Base-by-base conservation (phyloP, 257 asterid species). In the Avicennia marina region DNA sequence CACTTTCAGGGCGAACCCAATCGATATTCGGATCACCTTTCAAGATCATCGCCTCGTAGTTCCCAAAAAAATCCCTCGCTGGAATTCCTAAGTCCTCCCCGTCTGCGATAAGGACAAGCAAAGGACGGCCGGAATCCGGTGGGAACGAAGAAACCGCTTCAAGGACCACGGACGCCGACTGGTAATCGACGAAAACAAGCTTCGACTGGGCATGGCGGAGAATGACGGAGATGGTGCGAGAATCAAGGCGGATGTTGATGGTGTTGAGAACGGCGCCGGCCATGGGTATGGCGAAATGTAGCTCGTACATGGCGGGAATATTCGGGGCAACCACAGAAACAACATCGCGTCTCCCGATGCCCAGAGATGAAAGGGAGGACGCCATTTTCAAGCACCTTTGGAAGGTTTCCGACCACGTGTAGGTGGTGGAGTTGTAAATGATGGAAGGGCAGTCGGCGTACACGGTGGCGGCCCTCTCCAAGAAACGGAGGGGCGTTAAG, bases 71-170 rank as follows among this genome's bases (percentile, higher is more conserved):
- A 32, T 82, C 95, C 60, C 94, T 84, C 0, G 42, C 81, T 0
- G 66, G 45, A 10, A 56, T 42, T 83, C 50, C 77, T 86, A 0
- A 78, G 62, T 67, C 26, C 74, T 53, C 83, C 79, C 26, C 87
- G 95, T 62, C 91, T 86, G 3, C 71, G 60, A 72, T 87, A 94
- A 15, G 89, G 95, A 86, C 69, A 2, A 86, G 74, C 17, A 56
- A 1, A 1, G 95, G 95, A 2, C 58, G 67, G 4, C 45, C 45
- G 1, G 67, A 64, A 33, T 54, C 22, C 15, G 91, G 87, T 66
- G 88, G 85, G 18, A 81, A 84, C 13, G 75, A 31, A n/a, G 83
- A 74, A 13, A 87, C 2, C 2, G 94, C 87, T 50, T 87, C 85
- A 3, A 63, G 65, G 2, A 83, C 40, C 2, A 79, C 7, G 1